Evolutionary conservation across 2,329 filamentous ascomycete species (phyloP), one percentile per base, ranked within the genome.

Genomic region (Alternaria sp.): DNA sequence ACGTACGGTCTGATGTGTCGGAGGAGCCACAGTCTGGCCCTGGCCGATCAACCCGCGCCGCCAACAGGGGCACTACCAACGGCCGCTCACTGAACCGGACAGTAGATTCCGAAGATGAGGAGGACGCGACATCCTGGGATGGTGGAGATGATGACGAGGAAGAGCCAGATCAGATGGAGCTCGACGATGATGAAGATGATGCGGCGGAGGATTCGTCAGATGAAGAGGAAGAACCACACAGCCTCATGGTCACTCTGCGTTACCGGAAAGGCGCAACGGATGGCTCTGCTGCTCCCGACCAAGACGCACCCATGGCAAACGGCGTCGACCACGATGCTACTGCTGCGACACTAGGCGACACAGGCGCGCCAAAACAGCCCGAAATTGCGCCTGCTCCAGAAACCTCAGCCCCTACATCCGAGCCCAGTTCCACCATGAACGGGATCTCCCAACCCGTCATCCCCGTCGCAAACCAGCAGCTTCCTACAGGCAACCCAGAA

Each of bases 91-190:
- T 72, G 57, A 66, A 68, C 50, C 71, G 78, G 63, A 69, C 72
- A 56, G 83, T 87, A 72, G 84, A 89, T 72, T 86, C 88, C 72
- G 88, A 84, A 77, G 88, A 92, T 14, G 90, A 92, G 9, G 89
- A 89, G 7, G 90, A 90, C 57, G 85, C 81, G 6, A 81, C 81
- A 26, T 86, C 85, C 68, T 92, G 89, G 75, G 90, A 93, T 47
- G 90, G 91, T 55, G 92, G 90, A 11, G 92, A 91, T 59, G 92
- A 94, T 61, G 91, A 91, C 61, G 89, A 91, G 41, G 87, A 93
- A 54, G 87, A 93, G 59, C 88, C 89, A 25, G 90, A 90, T 6
- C 89, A 92, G 56, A 84, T 90, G 18, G 87, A 88, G 0, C 83
- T 83, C 4, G 87, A 89, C 37, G 83, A 83, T 9, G 85, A 87